A percentile compares a stretch with the other conserved stretches of the same genome.
Conservation (phyloP, 2,329 filamentous ascomycete genomes). For the Fusarium sublunatum region DNA sequence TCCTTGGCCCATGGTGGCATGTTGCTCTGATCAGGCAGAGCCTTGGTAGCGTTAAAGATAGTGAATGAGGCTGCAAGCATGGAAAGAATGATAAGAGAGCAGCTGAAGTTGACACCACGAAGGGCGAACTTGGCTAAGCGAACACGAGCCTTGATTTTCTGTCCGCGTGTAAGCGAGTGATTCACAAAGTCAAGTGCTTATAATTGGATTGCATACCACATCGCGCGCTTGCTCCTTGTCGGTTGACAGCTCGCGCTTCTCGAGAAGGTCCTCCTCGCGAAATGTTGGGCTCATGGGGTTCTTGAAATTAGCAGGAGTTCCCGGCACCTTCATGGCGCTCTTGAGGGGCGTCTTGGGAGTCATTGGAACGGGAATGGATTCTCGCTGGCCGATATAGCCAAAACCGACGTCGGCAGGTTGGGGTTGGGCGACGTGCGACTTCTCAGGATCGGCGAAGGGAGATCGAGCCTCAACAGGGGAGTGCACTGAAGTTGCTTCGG, state of each 20-base stretch:
- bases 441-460: conserved; percentile 70
- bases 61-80: conserved; percentile 89
- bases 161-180: conserved; percentile 45
- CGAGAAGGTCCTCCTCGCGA: conserved; percentile 84
- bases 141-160: conserved; percentile 94
- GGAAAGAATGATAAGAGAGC: conserved; percentile 91
- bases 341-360: conserved; percentile 84
- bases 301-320: conserved; percentile 78
- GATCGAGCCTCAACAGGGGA: conserved; percentile 74
- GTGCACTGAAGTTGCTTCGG: conserved; percentile 82
- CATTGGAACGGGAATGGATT: conserved; percentile 70
- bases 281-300: conserved; percentile 94
- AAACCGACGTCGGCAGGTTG: conserved; percentile 91
- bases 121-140: conserved; percentile 94
- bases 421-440: conserved; percentile 66
- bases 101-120: conserved; percentile 96
- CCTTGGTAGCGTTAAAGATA: conserved; percentile 90
- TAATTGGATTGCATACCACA: conserved; percentile 71
- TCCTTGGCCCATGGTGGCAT: conserved; percentile 85
- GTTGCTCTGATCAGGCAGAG: conserved; percentile 78
- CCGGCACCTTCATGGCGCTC: conserved; percentile 89
- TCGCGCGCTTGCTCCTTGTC: conserved; percentile 90
- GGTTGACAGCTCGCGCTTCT: conserved; percentile 83
- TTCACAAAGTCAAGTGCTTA: background rate
- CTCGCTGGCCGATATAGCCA: conserved; percentile 80